Percentiles rank a stretch among this genome's conserved stretches.
phyloP scores from a whole-genome alignment of 371 early-diverging fungal genomes.

The Zychaea mexicana region DNA sequence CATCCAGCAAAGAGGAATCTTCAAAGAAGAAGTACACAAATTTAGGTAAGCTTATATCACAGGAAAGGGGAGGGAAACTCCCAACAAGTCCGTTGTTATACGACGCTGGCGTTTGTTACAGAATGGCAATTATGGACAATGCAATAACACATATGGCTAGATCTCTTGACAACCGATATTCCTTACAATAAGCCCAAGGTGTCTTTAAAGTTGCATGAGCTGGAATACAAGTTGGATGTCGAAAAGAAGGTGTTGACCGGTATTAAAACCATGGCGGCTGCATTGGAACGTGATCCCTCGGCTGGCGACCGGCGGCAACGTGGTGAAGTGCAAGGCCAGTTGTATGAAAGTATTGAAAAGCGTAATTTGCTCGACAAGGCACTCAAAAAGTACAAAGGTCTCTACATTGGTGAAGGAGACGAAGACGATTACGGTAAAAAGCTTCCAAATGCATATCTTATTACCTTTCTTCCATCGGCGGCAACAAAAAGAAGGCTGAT shows the following conservation, averaged over 20 bases:
- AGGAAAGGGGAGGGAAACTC: not conserved
- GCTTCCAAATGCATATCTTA: slow-evolving; percentile 6
- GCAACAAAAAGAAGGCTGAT: not conserved
- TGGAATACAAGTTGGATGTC: slow-evolving; percentile 87
- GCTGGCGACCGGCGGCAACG: slow-evolving; percentile 57
- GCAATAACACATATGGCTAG: slow-evolving; percentile 25
- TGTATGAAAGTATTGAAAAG: slow-evolving; percentile 82
- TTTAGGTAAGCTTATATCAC: slow-evolving; percentile 29
- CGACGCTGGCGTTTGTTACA: too few relatives aligned
- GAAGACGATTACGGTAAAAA: slow-evolving; percentile 49
- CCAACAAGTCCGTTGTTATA: too few relatives aligned
- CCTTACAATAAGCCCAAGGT: slow-evolving; percentile 85
- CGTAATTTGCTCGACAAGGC: slow-evolving; percentile 79
- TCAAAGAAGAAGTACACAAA: slow-evolving; percentile 42
- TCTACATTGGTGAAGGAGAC: slow-evolving; percentile 76
- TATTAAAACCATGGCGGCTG: slow-evolving; percentile 60
- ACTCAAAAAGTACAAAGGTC: slow-evolving; percentile 80
- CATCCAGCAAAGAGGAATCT: slow-evolving; percentile 4
- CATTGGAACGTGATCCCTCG: slow-evolving; percentile 44
- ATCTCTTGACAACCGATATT: slow-evolving; percentile 74
- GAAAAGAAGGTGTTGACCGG: slow-evolving; percentile 90
- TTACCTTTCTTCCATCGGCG: not conserved
- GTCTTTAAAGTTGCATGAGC: slow-evolving; percentile 82
- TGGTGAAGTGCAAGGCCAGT: slow-evolving; percentile 66
- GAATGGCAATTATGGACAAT: too few relatives aligned